Conservation (phyloP, 116 monocot genomes). For the Iris pallida region DNA sequence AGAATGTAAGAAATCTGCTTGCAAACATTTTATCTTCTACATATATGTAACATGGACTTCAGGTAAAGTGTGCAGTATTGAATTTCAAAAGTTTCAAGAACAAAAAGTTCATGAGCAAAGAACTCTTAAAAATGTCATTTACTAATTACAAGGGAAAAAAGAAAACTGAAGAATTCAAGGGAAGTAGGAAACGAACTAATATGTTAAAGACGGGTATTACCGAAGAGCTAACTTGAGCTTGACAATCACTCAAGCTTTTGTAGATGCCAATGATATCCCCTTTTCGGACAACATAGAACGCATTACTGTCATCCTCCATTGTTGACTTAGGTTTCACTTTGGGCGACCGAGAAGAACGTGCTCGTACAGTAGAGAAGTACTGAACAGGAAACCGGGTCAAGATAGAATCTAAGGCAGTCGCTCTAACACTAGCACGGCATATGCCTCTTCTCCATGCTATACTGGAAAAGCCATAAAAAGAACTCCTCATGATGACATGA, state of each 20-base stretch:
- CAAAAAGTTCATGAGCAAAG: too few species aligned
- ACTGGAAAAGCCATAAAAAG: constrained; percentile 26
- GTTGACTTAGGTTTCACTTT: constrained; percentile 13
- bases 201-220: constrained; percentile 26
- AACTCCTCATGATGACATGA: constrained; percentile 32
- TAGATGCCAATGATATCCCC: constrained; percentile 70
- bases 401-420: constrained; percentile 16
- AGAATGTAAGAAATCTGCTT: too few species aligned
- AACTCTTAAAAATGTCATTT: background rate
- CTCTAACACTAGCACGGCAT: constrained; percentile 12
- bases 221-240: constrained; percentile 82
- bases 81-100: too few species aligned
- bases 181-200: background rate
- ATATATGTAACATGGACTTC: too few species aligned
- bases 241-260: constrained; percentile 68
- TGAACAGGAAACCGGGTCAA: constrained; percentile 17
- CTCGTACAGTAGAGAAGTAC: constrained; percentile 23
- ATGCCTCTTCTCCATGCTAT: constrained; percentile 31
- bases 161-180: background rate
- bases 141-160: background rate
- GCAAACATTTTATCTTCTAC: too few species aligned
- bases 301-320: constrained; percentile 33
- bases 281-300: constrained; percentile 89
- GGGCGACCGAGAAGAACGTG: constrained; percentile 9
- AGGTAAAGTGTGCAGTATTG: too few species aligned